These are phyloP conservation scores for Yamadazyma conglobata DNA, from an alignment of 1,139 yeast genomes.

Conservation along the genomic window DNA sequence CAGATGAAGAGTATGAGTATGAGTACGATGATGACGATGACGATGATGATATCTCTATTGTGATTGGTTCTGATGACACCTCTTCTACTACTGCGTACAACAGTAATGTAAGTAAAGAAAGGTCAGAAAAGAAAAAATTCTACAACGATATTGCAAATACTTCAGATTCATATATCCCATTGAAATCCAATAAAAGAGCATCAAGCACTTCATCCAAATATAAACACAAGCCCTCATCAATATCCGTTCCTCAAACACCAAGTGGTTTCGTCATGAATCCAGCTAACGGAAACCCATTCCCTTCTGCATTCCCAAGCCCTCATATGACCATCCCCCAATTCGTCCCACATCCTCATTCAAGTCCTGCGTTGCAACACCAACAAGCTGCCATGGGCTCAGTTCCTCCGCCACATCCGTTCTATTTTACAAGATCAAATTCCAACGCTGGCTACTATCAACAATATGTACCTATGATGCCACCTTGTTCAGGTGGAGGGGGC, in stretches of 20 bases:
- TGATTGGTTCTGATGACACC: slow-evolving; percentile 39
- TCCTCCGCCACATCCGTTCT: slow-evolving; percentile 7
- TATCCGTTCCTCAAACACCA: slow-evolving; percentile 12
- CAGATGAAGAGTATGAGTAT: slow-evolving; percentile 22
- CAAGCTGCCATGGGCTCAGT: slow-evolving; percentile 1
- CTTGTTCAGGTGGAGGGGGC: slow-evolving; percentile 9
- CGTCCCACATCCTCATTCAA: slow-evolving; percentile 6
- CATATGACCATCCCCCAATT: slow-evolving; percentile 4
- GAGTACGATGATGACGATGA: slow-evolving; percentile 34
- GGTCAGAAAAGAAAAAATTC: slow-evolving; percentile 12
- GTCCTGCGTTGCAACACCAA: slow-evolving; percentile 4
- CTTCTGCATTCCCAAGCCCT: slow-evolving; percentile 8
- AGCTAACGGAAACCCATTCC: not conserved
- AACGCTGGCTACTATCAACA: slow-evolving; percentile 10
- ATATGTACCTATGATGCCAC: slow-evolving; percentile 7
- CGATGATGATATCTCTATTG: slow-evolving; percentile 43
- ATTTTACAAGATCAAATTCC: slow-evolving; percentile 10
- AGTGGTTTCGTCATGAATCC: slow-evolving; percentile 6
- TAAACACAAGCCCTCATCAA: slow-evolving; percentile 7
- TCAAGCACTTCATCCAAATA: slow-evolving; percentile 25
- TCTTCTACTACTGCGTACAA: slow-evolving; percentile 24
- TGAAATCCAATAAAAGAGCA: slow-evolving; percentile 20
- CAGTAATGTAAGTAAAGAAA: slow-evolving; percentile 8
- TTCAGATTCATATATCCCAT: slow-evolving; percentile 21
- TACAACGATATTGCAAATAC: slow-evolving; percentile 17